Conservation (phyloP, 805 yeast genomes). For the Kazachstania kunashirensis region DNA sequence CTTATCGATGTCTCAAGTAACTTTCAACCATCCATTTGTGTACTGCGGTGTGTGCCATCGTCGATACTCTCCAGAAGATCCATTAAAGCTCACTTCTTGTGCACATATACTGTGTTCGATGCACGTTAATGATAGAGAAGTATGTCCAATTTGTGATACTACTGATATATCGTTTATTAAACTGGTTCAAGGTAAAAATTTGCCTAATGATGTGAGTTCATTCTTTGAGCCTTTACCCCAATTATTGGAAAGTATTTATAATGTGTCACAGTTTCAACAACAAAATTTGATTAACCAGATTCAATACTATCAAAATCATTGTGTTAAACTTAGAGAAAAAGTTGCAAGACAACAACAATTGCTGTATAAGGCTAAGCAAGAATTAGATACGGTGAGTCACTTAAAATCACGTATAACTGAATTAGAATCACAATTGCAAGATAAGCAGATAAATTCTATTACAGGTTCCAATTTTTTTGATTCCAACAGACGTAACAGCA, state of each 20-base stretch:
- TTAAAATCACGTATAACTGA: constrained; percentile 12
- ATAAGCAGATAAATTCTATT: not conserved
- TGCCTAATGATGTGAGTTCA: constrained; percentile 18
- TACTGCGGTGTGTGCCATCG: constrained; percentile 30
- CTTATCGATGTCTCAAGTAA: constrained; percentile 10
- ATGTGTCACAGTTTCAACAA: constrained; percentile 25
- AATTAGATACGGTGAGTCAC: constrained; percentile 18
- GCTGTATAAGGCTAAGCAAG: constrained; percentile 20
- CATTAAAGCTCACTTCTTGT: constrained; percentile 30
- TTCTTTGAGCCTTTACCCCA: constrained; percentile 24
- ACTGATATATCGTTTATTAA: constrained; percentile 16
- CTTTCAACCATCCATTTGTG: constrained; percentile 25
- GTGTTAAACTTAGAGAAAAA: constrained; percentile 19
- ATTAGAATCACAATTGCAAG: constrained; percentile 2
- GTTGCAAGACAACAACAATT: constrained; percentile 22
- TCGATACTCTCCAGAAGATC: constrained; percentile 12
- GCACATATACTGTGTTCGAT: constrained; percentile 31
- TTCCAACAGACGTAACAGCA: not conserved
- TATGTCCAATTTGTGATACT: constrained; percentile 17
- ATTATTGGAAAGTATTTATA: constrained; percentile 19
- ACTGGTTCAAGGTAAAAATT: constrained; percentile 11
- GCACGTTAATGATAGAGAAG: constrained; percentile 14
- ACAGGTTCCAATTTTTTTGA: constrained; percentile 1
- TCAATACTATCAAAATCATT: constrained; percentile 18
- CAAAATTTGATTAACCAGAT: constrained; percentile 18